Conservation (phyloP, 1,139 yeast species). For the Scheffersomyces insectosa region DNA sequence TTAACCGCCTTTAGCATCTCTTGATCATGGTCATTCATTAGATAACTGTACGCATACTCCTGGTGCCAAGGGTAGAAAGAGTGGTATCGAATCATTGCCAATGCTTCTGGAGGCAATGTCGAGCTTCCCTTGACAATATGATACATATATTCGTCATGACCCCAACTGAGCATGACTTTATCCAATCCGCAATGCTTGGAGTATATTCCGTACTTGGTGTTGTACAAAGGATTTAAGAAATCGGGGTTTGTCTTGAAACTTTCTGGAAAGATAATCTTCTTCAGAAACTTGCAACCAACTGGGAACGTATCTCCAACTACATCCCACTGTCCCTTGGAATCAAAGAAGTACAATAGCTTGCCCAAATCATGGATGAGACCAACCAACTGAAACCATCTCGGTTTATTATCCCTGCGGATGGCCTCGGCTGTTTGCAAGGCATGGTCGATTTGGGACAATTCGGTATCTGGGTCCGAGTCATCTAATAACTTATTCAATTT, state of each 20-base stretch:
- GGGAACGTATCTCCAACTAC: slow-evolving; percentile 84
- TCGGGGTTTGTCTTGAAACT: slow-evolving; percentile 64
- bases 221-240: slow-evolving; percentile 61
- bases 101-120: slow-evolving; percentile 61
- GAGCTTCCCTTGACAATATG: slow-evolving; percentile 68
- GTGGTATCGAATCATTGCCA: slow-evolving; percentile 76
- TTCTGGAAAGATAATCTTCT: slow-evolving; percentile 60
- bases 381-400: slow-evolving; percentile 75
- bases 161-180: slow-evolving; percentile 76
- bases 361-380: slow-evolving; percentile 75
- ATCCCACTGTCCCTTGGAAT: slow-evolving; percentile 77
- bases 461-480: slow-evolving; percentile 77
- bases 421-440: slow-evolving; percentile 80
- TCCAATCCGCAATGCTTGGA: slow-evolving; percentile 66
- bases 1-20: slow-evolving; percentile 65
- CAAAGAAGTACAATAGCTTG: slow-evolving; percentile 66
- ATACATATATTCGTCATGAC: slow-evolving; percentile 78
- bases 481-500: slow-evolving; percentile 63
- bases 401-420: slow-evolving; percentile 63
- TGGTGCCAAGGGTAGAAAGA: slow-evolving; percentile 80
- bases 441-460: slow-evolving; percentile 72
- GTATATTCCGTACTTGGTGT: slow-evolving; percentile 67
- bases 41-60: slow-evolving; percentile 62
- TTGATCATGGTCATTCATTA: slow-evolving; percentile 66
- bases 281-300: slow-evolving; percentile 67